Evolutionary conservation across 106 monocot species (phyloP).

Genomic region (Posidonia australis): DNA sequence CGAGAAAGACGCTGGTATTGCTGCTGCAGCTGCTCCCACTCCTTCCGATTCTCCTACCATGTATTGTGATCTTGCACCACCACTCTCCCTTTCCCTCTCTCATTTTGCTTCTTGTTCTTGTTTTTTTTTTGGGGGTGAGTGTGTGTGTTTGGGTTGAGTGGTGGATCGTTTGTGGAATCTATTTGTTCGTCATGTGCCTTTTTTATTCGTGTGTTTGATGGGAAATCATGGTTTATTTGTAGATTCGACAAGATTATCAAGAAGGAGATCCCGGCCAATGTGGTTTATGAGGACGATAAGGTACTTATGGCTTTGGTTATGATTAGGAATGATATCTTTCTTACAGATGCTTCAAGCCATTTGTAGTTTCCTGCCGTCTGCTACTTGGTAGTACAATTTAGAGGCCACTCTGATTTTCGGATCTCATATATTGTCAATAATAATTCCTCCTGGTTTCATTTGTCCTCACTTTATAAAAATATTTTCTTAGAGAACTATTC

Average conservation of each 20-base stretch:
- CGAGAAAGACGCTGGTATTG: slow-evolving; percentile 61
- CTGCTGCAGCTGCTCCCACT: slow-evolving; percentile 10
- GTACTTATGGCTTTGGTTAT: slow-evolving; percentile 11
- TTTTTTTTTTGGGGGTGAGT: background rate
- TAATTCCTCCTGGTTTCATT: too few species aligned
- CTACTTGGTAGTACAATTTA: too few species aligned
- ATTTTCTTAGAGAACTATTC: too few species aligned
- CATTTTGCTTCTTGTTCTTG: background rate
- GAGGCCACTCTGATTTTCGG: too few species aligned
- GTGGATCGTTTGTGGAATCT: background rate
- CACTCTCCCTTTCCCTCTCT: background rate
- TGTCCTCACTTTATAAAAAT: too few species aligned
- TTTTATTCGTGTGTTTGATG: background rate
- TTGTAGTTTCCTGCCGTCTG: too few species aligned
- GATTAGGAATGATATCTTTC: background rate
- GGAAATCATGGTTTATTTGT: slow-evolving; percentile 8
- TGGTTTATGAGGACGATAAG: slow-evolving; percentile 97
- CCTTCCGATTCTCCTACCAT: slow-evolving; percentile 63
- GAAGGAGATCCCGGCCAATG: slow-evolving; percentile 68
- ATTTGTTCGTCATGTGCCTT: background rate
- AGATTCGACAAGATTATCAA: slow-evolving; percentile 91
- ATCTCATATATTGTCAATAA: too few species aligned
- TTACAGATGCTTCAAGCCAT: background rate
- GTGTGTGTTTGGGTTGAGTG: background rate
- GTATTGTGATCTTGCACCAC: slow-evolving; percentile 27